Conservation (phyloP, 208 protist genomes). For the Leishmania aethiopica region DNA sequence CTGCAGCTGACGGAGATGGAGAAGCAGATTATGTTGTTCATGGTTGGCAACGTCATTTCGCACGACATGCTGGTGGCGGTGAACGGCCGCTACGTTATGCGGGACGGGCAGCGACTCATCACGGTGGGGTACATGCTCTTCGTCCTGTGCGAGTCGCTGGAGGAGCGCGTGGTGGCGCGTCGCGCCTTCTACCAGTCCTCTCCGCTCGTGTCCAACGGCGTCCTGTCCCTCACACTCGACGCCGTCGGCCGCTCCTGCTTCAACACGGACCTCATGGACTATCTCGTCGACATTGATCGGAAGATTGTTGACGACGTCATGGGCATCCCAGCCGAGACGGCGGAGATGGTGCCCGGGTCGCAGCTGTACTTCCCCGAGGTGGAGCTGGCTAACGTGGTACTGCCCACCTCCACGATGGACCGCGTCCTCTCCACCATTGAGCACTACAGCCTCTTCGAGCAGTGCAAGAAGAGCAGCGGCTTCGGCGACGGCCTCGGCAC, state of each 20-base stretch:
- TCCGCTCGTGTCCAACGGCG: conserved; percentile 69
- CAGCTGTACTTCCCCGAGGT: conserved; percentile 81
- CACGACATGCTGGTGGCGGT: conserved; percentile 91
- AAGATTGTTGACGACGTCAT: conserved; percentile 94
- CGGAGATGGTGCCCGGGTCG: conserved; percentile 91
- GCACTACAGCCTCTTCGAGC: conserved; percentile 89
- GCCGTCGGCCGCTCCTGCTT: conserved; percentile 57
- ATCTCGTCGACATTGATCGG: conserved; percentile 90
- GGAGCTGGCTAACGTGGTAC: conserved; percentile 81
- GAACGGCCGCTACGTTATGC: conserved; percentile 88
- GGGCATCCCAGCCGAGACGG: conserved; percentile 86
- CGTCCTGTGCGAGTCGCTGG: conserved; percentile 86
- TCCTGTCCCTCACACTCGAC: conserved; percentile 74
- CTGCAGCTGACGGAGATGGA: conserved; percentile 88
- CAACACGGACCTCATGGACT: conserved; percentile 94
- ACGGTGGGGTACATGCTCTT: conserved; percentile 92
- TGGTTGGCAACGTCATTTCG: conserved; percentile 86
- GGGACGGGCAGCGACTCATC: conserved; percentile 77
- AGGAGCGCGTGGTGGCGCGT: conserved; percentile 80
- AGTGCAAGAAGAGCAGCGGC: conserved; percentile 73
- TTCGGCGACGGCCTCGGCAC: conserved; percentile 78
- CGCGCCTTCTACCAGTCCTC: conserved; percentile 90
- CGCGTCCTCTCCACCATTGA: conserved; percentile 85
- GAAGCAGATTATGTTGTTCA: conserved; percentile 87
- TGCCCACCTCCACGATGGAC: conserved; percentile 76